Conservation (phyloP, 2,329 filamentous ascomycete genomes). For the Sporothrix pseudoabietina region DNA sequence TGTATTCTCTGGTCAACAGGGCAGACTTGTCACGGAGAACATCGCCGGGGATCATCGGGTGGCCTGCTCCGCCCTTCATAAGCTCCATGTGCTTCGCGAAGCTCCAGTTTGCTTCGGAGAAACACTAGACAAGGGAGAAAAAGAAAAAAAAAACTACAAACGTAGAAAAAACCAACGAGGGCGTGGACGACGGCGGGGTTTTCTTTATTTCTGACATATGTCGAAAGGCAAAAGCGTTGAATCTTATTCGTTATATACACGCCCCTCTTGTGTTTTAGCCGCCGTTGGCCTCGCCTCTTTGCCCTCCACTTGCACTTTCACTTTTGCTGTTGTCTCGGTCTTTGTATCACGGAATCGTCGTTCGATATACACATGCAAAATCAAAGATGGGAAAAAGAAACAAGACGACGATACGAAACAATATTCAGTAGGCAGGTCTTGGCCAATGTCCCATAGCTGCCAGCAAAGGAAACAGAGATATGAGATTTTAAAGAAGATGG, state of each 20-base stretch:
- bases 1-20: background rate
- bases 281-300: background rate
- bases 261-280: background rate
- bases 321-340: background rate
- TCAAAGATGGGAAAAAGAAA: background rate
- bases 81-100: background rate
- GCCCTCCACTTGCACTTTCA: background rate
- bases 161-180: background rate
- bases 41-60: background rate
- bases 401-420: background rate
- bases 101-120: background rate
- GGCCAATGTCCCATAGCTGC: background rate
- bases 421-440: background rate
- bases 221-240: background rate
- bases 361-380: background rate
- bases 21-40: conserved; percentile 4
- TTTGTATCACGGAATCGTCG: background rate
- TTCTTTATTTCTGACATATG: background rate
- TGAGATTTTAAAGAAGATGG: background rate
- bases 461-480: background rate
- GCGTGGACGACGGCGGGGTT: background rate
- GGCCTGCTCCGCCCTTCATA: background rate
- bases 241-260: background rate
- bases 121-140: conserved; percentile 3
- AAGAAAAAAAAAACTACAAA: background rate